Evolutionary conservation across 169 alveolate genomes (phyloP), one percentile per base, ranked within the genome.

Genomic region (Babesia caballi): DNA sequence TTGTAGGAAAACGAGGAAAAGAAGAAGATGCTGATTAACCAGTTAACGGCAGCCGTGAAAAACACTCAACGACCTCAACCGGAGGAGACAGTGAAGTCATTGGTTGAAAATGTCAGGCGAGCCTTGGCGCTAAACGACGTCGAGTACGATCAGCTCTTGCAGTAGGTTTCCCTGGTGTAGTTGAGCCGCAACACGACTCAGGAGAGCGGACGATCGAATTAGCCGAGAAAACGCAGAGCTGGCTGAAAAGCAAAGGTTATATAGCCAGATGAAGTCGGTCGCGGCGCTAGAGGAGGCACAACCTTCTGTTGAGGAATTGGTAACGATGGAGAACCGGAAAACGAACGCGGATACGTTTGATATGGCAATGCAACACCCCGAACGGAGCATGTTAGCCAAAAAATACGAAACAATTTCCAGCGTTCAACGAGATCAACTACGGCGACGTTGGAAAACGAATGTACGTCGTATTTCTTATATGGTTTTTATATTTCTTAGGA

Each of bases 361-460:
- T 32, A 44, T 47, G 8, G 71, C 72, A 30, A 67, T 77, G 80
- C 28, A 33, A 15, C n/a, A 25, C 42, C 85, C 85, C 8, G 70
- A 69, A 27, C 33, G 38, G 15, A 57, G 76, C 33, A 44, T 80
- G 52, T 46, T 80, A 15, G 82, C 75, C 50, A 57, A 38, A 28
- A 80, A 80, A 28, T 80, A 80, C 38, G 50, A 57, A 28, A 44
- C 88, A 1, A 44, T 80, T 4, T 44, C 77, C 17, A 71, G 66
- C 40, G 51, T 54, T 7, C 83, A 63, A 32, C 40, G 61, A 40
- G 63, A 58, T n/a, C 61, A 59, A 27, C 49, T 80, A 1, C 17
- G 73, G 19, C 5, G 52, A 0, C 59, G 88, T 3, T 80, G 88
- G 88, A 50, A 67, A 25, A 17, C 66, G 7, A 80, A 80, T 36